Base-by-base conservation (phyloP, 2,329 filamentous ascomycete species). In the Colletotrichum plurivorum region DNA sequence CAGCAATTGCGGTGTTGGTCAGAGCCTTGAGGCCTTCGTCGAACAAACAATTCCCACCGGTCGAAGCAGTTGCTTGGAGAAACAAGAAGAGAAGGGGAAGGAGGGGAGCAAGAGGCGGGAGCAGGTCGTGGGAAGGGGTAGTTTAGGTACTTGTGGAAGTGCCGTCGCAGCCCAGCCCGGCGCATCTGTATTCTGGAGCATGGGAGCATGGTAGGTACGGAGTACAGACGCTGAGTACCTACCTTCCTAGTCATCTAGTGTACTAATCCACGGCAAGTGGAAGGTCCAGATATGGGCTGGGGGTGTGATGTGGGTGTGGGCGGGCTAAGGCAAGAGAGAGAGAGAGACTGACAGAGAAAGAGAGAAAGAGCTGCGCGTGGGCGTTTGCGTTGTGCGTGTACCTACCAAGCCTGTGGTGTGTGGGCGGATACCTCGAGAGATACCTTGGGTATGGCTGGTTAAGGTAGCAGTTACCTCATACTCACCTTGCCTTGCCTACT, bases 111-210 rank as follows among this genome's bases (percentile, higher is more conserved):
- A 53, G 22, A 57, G 45, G 46, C 4, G 41, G 22, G 45, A 58
- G 52, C n/a, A 51, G 31, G 56, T 48, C 57, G 62, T 67, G 63
- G 67, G 67, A 69, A 66, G 66, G 62, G 66, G 61, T 12, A 66
- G 62, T 66, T 69, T 48, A 66, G 67, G 67, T 67, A 69, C 67
- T 69, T 69, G 63, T 69, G 66, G 56, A 69, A 69, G 45, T 66
- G 62, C 63, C 49, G 55, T 69, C 54, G 56, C 48, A 61, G 51
- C 56, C 55, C 67, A 66, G 67, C 62, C 67, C 45, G 66, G 61
- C 48, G 61, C 54, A 63, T 67, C 52, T 25, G 22, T 25, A 25
- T 25, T 25, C 22, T 67, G 65, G 49, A n/a, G 22, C 22, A 5
- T 31, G 49, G 20, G 36, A 55, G 53, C 12, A 13, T 18, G 18